These are phyloP conservation scores for Strigomonas culicis DNA, from an alignment of 208 protist species.

Conservation along the genomic window DNA sequence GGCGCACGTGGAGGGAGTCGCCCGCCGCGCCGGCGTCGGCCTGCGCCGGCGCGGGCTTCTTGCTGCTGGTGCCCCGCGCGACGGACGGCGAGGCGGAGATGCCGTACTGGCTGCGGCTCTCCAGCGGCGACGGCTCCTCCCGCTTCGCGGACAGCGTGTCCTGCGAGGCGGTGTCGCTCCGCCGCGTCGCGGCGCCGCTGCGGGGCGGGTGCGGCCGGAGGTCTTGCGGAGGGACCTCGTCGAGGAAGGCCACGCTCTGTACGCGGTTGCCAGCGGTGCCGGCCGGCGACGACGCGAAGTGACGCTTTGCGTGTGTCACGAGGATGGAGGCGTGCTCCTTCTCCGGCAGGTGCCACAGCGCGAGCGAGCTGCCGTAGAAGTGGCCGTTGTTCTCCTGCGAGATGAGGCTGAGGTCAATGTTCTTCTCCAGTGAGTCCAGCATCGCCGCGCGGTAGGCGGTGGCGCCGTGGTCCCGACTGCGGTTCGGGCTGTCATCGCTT, in stretches of 20 bases:
- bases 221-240: not conserved
- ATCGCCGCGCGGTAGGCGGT: not conserved
- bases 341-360: not conserved
- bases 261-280: not conserved
- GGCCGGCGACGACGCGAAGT: not conserved
- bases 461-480: not conserved
- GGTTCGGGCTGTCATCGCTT: not conserved
- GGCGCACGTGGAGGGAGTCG: not conserved
- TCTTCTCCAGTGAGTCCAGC: not conserved
- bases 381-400: not conserved
- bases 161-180: not conserved
- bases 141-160: not conserved
- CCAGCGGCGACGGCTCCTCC: not conserved
- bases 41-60: too few species aligned
- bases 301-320: not conserved
- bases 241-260: not conserved
- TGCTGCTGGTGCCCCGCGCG: not conserved
- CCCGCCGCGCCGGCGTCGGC: too few species aligned
- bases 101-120: not conserved
- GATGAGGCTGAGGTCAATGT: not conserved
- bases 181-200: too few species aligned
- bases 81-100: constrained; percentile 3
- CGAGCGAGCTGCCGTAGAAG: not conserved
- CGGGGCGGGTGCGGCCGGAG: too few species aligned
- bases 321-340: not conserved